These are phyloP conservation scores for Amyloporia xantha DNA, from an alignment of 768 basidiomycete genomes.

Conservation along the genomic window DNA sequence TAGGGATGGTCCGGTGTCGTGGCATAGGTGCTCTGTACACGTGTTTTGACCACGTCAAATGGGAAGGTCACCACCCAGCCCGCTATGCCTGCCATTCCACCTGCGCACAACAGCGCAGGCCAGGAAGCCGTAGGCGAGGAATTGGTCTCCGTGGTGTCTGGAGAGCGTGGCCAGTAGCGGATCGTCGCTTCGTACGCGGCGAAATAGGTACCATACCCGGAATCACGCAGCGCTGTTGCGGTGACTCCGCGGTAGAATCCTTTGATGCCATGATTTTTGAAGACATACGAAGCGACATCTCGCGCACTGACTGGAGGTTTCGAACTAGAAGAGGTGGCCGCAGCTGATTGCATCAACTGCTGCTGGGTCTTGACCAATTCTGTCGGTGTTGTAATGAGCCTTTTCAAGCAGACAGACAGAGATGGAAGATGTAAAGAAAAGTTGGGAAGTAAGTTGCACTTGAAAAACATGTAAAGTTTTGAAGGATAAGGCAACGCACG, in stretches of 20 bases:
- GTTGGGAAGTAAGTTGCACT: not conserved
- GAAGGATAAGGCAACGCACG: conserved; percentile 44
- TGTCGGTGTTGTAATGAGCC: conserved; percentile 73
- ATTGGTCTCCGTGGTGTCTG: conserved; percentile 18
- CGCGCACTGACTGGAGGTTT: conserved; percentile 15
- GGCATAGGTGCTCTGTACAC: conserved; percentile 53
- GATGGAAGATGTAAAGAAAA: not conserved
- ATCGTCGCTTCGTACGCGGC: conserved; percentile 57
- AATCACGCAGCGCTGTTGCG: conserved; percentile 70
- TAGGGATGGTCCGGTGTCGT: conserved; percentile 40
- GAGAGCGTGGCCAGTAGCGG: conserved; percentile 35
- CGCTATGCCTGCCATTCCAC: conserved; percentile 67
- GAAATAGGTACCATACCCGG: conserved; percentile 85
- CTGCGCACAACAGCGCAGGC: conserved; percentile 61
- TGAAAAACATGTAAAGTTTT: not conserved
- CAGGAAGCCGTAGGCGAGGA: conserved; percentile 31
- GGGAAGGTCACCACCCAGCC: conserved; percentile 85
- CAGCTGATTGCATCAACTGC: conserved; percentile 35
- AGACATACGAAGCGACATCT: conserved; percentile 50
- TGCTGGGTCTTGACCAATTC: conserved; percentile 88
- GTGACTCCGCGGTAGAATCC: conserved; percentile 75
- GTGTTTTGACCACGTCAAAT: conserved; percentile 68
- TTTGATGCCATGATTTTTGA: conserved; percentile 46
- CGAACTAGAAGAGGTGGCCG: not conserved
- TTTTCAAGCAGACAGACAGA: conserved; percentile 20